These are phyloP conservation scores for Taphrina wiesneri DNA, from an alignment of 1,139 yeast genomes.

Conservation along the genomic window DNA sequence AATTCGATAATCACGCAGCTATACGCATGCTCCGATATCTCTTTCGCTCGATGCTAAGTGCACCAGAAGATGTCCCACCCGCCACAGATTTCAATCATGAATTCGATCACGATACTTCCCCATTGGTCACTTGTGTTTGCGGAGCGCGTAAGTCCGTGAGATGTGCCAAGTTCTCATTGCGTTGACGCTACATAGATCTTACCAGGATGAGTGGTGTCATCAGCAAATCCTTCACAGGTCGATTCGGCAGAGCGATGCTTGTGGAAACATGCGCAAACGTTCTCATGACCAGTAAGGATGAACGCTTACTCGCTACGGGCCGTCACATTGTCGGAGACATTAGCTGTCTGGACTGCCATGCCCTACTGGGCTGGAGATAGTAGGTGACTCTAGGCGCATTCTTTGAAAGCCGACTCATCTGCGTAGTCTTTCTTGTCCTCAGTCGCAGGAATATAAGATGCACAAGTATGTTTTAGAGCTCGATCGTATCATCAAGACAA, in stretches of 20 bases:
- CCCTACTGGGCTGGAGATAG: constrained; percentile 14
- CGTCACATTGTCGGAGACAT: constrained; percentile 19
- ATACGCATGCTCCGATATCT: background rate
- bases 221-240: constrained; percentile 18
- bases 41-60: background rate
- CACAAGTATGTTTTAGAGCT: constrained; percentile 3
- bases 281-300: background rate
- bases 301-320: constrained; percentile 13
- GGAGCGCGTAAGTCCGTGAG: background rate
- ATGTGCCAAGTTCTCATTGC: background rate
- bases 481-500: constrained; percentile 1
- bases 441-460: constrained; percentile 5
- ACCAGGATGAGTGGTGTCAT: background rate
- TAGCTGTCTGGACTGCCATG: constrained; percentile 2
- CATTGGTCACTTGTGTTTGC: background rate
- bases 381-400: background rate
- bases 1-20: too few species aligned
- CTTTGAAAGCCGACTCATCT: background rate
- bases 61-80: background rate
- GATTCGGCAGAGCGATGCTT: constrained; percentile 11
- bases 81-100: background rate
- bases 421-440: background rate
- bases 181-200: background rate
- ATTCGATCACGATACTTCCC: background rate
- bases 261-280: constrained; percentile 1